A percentile compares a stretch with the other conserved stretches of the same genome.
Conservation (phyloP, 768 basidiomycete genomes). For the Tylopilus vinaceipallidus region DNA sequence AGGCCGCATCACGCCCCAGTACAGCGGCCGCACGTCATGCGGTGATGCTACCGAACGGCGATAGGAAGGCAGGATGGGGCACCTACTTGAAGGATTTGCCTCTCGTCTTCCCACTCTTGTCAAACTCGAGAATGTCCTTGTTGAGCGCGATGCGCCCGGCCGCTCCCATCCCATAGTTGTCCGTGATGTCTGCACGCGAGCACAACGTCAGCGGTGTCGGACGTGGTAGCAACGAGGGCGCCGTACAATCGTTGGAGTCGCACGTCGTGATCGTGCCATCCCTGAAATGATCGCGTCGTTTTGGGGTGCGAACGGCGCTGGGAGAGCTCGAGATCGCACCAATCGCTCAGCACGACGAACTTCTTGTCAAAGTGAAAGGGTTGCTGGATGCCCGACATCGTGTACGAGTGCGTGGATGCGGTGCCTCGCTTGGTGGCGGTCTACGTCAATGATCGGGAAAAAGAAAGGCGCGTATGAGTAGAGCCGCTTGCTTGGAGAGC, state of each 20-base stretch:
- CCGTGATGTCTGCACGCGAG: slow-evolving; percentile 66
- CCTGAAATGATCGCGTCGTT: slow-evolving; percentile 41
- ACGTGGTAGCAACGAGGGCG: background rate
- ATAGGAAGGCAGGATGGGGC: too few species aligned
- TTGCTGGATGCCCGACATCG: slow-evolving; percentile 15
- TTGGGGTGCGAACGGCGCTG: background rate
- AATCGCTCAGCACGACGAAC: slow-evolving; percentile 88
- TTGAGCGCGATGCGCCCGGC: slow-evolving; percentile 64
- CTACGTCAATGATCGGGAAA: background rate
- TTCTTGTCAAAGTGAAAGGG: slow-evolving; percentile 55
- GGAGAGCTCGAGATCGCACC: slow-evolving; percentile 47
- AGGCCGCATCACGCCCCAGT: background rate
- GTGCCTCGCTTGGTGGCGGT: background rate
- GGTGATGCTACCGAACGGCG: background rate
- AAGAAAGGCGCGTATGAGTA: background rate
- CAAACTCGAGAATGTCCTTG: slow-evolving; percentile 62
- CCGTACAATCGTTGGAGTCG: slow-evolving; percentile 90
- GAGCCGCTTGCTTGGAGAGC: background rate
- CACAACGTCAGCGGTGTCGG: background rate
- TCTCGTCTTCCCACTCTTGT: slow-evolving; percentile 18
- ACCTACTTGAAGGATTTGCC: slow-evolving; percentile 45
- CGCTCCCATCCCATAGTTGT: slow-evolving; percentile 83
- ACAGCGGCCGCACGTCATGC: background rate
- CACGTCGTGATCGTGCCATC: slow-evolving; percentile 91
- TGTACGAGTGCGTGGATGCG: background rate